Percentiles rank a stretch among this genome's conserved stretches.
These are phyloP conservation scores for Leccinellum rugosiceps DNA, from an alignment of 768 basidiomycete species.

Conservation along the genomic window DNA sequence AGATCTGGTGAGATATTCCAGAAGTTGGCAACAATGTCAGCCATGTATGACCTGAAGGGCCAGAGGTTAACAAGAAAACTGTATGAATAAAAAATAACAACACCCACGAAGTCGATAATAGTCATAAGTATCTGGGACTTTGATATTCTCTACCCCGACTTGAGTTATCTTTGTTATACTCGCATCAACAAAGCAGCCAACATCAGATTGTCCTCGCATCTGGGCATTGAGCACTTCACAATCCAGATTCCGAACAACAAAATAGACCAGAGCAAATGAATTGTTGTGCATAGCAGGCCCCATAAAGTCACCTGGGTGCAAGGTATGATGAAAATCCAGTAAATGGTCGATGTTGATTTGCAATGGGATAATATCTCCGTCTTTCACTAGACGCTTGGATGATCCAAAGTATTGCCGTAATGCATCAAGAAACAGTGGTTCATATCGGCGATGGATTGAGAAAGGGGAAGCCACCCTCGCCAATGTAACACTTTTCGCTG, in stretches of 20 bases:
- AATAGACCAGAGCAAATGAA: conserved; percentile 59
- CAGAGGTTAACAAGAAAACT: conserved; percentile 2
- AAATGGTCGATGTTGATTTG: conserved; percentile 52
- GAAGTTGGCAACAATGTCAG: background rate
- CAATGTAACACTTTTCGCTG: conserved; percentile 65
- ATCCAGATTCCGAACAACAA: conserved; percentile 75
- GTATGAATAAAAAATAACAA: background rate
- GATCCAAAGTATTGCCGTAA: conserved; percentile 62
- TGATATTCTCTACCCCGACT: conserved; percentile 68
- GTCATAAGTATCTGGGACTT: conserved; percentile 49
- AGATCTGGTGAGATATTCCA: conserved; percentile 46
- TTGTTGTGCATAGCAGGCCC: background rate
- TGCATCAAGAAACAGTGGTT: conserved; percentile 55
- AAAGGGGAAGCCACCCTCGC: conserved; percentile 79
- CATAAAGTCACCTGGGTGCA: conserved; percentile 7
- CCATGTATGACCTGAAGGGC: conserved; percentile 20
- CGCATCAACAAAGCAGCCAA: conserved; percentile 85
- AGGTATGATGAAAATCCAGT: conserved; percentile 14
- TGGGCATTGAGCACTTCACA: conserved; percentile 48
- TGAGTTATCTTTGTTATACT: conserved; percentile 73
- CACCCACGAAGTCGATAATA: conserved; percentile 53
- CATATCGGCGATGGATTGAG: conserved; percentile 62
- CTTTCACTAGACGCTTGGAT: conserved; percentile 56
- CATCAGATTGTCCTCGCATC: conserved; percentile 49
- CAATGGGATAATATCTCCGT: conserved; percentile 71